These are phyloP conservation scores for Rhododendron ferrugineum DNA, from an alignment of 148 eudicot genomes.

Conservation along the genomic window DNA sequence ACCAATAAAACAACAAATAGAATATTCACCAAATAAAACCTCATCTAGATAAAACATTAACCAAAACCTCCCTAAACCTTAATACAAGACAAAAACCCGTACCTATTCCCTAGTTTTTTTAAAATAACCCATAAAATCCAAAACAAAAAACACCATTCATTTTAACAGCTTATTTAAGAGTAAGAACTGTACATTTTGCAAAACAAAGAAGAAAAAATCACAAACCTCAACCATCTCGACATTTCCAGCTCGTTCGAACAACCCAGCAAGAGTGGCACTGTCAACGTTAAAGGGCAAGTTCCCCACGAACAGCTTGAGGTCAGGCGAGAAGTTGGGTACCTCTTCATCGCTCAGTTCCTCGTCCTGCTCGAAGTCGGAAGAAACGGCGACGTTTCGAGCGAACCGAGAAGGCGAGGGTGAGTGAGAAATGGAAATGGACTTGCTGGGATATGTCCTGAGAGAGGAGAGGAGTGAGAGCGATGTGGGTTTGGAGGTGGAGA, in stretches of 20 bases:
- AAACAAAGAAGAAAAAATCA: background rate
- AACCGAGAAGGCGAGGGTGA: constrained; percentile 17
- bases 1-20: background rate
- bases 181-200: background rate
- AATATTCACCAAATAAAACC: background rate
- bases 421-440: constrained; percentile 12
- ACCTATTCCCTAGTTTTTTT: too few relatives aligned
- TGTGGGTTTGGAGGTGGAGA: constrained; percentile 19
- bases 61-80: background rate
- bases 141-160: background rate
- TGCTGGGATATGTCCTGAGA: constrained; percentile 1
- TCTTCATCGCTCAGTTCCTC: constrained; percentile 27
- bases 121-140: background rate
- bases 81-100: background rate
- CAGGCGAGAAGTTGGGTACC: constrained; percentile 45
- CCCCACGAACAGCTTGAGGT: constrained; percentile 75
- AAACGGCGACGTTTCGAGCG: constrained; percentile 40
- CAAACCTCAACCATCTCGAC: constrained; percentile 96
- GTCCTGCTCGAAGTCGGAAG: constrained; percentile 49
- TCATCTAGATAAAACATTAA: background rate
- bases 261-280: constrained; percentile 69
- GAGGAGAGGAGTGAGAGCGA: constrained; percentile 14
- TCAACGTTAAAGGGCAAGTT: constrained; percentile 79
- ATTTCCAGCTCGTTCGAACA: constrained; percentile 65
- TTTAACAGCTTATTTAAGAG: background rate